Percentiles rank a stretch among this genome's conserved stretches.
These are phyloP conservation scores for Apophysomyces ossiformis DNA, from an alignment of 371 early-diverging fungal species.

Conservation along the genomic window DNA sequence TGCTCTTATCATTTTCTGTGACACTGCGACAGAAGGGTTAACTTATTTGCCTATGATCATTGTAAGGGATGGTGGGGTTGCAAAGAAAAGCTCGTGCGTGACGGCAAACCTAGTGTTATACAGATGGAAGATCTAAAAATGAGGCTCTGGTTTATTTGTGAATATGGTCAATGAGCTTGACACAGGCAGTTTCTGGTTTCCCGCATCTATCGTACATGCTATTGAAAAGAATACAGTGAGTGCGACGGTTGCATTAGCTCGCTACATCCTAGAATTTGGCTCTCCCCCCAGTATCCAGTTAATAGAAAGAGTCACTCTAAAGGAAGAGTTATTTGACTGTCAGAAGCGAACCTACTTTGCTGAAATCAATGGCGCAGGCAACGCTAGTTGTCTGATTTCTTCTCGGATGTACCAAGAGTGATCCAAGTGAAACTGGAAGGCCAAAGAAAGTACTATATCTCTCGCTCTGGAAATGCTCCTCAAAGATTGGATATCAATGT, in stretches of 20 bases:
- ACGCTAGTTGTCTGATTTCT: background rate
- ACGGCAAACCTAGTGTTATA: background rate
- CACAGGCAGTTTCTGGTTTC: background rate
- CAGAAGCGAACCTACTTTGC: background rate
- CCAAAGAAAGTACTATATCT: too few species aligned
- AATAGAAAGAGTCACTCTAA: background rate
- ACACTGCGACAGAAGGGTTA: too few species aligned
- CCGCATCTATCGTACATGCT: background rate
- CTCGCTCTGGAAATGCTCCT: too few species aligned
- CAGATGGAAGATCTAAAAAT: background rate
- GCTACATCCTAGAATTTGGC: background rate
- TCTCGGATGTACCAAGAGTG: background rate
- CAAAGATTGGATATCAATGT: background rate
- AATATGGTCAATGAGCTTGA: background rate
- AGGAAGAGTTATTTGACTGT: background rate
- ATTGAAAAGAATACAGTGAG: background rate
- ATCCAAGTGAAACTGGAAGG: background rate
- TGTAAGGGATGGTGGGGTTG: background rate
- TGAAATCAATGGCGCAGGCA: background rate
- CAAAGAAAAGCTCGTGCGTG: background rate
- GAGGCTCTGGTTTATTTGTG: background rate
- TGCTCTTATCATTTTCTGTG: too few species aligned
- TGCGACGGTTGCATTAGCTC: background rate
- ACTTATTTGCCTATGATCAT: background rate
- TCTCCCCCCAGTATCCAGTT: too few species aligned